Evolutionary conservation across 2,329 filamentous ascomycete genomes (phyloP).

Genomic region (Pseudogymnoascus sp.): DNA sequence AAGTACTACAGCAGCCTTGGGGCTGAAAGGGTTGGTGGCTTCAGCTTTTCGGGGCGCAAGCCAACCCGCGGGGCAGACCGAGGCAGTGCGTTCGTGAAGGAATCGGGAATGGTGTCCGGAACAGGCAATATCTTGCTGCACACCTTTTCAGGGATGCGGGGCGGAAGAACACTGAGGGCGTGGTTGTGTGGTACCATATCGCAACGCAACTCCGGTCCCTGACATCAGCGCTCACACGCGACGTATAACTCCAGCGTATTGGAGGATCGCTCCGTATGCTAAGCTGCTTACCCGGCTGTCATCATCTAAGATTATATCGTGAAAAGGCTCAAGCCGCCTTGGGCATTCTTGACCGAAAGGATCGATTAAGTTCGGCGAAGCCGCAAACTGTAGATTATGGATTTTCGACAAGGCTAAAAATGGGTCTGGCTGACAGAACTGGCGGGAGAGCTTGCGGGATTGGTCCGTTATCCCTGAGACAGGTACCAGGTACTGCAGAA

Average conservation of each 20-base stretch:
- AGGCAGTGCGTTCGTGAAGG: not conserved
- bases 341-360: not conserved
- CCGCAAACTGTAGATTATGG: not conserved
- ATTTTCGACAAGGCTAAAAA: not conserved
- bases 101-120: not conserved
- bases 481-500: constrained; percentile 3
- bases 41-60: not conserved
- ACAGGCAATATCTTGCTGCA: not conserved
- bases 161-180: not conserved
- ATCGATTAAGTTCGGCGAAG: constrained; percentile 4
- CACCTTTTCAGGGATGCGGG: not conserved
- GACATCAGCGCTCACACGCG: not conserved
- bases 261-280: not conserved
- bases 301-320: not conserved
- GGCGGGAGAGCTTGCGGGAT: not conserved
- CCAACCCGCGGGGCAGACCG: not conserved
- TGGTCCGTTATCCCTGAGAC: not conserved
- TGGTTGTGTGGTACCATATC: not conserved
- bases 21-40: not conserved
- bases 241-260: not conserved
- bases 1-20: not conserved
- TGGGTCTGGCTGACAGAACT: not conserved
- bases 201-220: not conserved
- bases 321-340: not conserved
- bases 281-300: not conserved